A percentile compares a stretch with the other conserved stretches of the same genome.
Conservation (phyloP, 75 land plant species). For the Ceratopteris richardii region DNA sequence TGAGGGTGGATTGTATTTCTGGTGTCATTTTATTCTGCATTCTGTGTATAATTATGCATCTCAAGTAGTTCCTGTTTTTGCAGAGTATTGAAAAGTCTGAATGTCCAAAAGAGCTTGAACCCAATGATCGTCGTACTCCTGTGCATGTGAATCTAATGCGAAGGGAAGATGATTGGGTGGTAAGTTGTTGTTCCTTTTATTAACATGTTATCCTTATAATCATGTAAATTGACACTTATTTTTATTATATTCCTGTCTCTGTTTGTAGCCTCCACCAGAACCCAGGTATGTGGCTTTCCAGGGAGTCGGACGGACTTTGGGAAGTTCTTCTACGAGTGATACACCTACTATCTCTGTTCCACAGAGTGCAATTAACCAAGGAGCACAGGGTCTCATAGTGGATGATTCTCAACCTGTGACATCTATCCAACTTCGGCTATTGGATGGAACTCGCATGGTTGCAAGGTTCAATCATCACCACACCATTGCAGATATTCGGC, state of each 20-base stretch:
- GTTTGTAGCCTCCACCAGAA: slow-evolving; percentile 38
- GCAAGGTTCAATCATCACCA: slow-evolving; percentile 89
- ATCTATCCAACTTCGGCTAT: slow-evolving; percentile 78
- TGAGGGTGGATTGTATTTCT: slow-evolving; percentile 37
- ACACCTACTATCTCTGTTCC: slow-evolving; percentile 9
- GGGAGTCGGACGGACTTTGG: slow-evolving; percentile 81
- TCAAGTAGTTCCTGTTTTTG: slow-evolving; percentile 1
- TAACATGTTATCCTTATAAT: not conserved
- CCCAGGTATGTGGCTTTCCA: slow-evolving; percentile 52
- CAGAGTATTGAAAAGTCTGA: slow-evolving; percentile 79
- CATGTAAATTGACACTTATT: not conserved
- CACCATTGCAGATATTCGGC: slow-evolving; percentile 73
- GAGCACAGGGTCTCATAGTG: slow-evolving; percentile 51
- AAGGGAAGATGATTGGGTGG: slow-evolving; percentile 64
- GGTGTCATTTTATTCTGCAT: not conserved
- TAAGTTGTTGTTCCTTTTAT: slow-evolving; percentile 18
- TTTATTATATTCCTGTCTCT: not conserved
- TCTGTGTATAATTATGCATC: not conserved
- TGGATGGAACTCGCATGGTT: slow-evolving; percentile 96
- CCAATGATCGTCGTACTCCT: slow-evolving; percentile 47
- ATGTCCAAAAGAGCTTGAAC: slow-evolving; percentile 81
- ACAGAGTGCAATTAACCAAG: slow-evolving; percentile 14
- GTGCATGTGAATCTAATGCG: slow-evolving; percentile 65
- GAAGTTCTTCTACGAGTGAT: slow-evolving; percentile 22
- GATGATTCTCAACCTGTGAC: slow-evolving; percentile 65